These are phyloP conservation scores for Avena sativa DNA, from an alignment of 176 grass and related monocot species.

Conservation along the genomic window DNA sequence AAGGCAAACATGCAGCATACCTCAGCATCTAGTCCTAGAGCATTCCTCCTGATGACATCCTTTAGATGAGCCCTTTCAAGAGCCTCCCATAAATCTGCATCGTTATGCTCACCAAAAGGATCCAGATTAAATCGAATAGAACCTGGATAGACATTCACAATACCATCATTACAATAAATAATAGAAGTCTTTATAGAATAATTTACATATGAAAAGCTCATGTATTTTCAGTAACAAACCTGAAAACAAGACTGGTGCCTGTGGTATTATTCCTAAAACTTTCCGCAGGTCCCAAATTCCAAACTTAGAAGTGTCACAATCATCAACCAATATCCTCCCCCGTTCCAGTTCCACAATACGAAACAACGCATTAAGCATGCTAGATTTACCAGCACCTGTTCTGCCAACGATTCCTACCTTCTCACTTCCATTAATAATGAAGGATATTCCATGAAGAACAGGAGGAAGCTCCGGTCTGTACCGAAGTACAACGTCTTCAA, in stretches of 20 bases:
- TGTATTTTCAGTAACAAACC: constrained; percentile 57
- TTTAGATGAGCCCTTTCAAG: constrained; percentile 98
- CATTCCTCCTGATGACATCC: constrained; percentile 89
- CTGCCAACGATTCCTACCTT: constrained; percentile 97
- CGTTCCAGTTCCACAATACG: constrained; percentile 90
- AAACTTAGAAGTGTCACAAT: constrained; percentile 81
- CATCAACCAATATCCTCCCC: constrained; percentile 84
- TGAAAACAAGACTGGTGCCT: constrained; percentile 96
- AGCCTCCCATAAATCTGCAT: constrained; percentile 98
- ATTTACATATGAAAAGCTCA: constrained; percentile 13
- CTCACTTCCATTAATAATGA: constrained; percentile 91
- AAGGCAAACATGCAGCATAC: constrained; percentile 58
- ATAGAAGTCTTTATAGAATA: neutral
- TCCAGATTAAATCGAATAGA: constrained; percentile 98
- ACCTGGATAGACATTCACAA: constrained; percentile 55
- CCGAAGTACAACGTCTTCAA: constrained; percentile 90
- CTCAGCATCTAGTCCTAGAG: constrained; percentile 89
- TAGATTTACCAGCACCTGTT: constrained; percentile 97
- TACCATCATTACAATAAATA: constrained; percentile 11
- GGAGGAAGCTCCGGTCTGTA: constrained; percentile 96
- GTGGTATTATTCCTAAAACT: constrained; percentile 97
- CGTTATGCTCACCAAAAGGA: constrained; percentile 97
- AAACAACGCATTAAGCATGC: constrained; percentile 99
- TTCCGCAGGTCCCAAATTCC: constrained; percentile 97
- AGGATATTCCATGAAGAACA: constrained; percentile 97